Evolutionary conservation across 805 yeast species (phyloP), one percentile per base, ranked within the genome.

Genomic region (Blastobotrys americana): DNA sequence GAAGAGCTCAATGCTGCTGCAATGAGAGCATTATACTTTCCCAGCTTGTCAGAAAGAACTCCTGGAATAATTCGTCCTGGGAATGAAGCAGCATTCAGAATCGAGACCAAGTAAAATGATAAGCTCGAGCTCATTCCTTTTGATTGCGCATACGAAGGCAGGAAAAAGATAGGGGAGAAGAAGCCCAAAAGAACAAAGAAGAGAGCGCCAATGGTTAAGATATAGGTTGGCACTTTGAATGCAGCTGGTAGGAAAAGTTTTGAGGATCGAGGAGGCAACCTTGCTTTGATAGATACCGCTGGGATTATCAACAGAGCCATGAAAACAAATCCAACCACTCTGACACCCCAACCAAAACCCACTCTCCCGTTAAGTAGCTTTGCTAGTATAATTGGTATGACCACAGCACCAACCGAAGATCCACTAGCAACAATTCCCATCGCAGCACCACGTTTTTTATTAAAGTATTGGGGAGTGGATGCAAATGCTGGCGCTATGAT

Each of bases 401-500:
- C 52, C 44, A 76, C 65, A 35, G 82, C 82, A 18, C 82, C 82
- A 16, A 77, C 43, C 3, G 78, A 73, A 2, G 80, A 81, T 16
- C 81, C 80, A 45, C 70, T 64, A 2, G 75, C 71, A 0, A 78
- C 75, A 1, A 70, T 47, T 18, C 77, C 73, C 10, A 70, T 65
- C 1, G 80, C 82, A 47, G 70, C 66, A 1, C 82, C 88, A 53
- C 88, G 67, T 53, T 69, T 78, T 27, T 61, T 64, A 33, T 68
- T 63, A 58, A 82, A 82, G 81, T 84, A 82, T 48, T 82, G 85
- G 20, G 80, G 76, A 0, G 80, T 70, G 15, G 76, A 77, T 4
- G 84, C 74, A 2, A 82, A 68, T 31, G 78, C 58, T 0, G 87
- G 86, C 5, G 80, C 72, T 64, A 78, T 72, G 27, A 80, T 67